Percentiles rank a stretch among this genome's conserved stretches.
Evolutionary conservation across 1,284 basidiomycete genomes (phyloP).

Genomic region (Ceratobasidium sp.): DNA sequence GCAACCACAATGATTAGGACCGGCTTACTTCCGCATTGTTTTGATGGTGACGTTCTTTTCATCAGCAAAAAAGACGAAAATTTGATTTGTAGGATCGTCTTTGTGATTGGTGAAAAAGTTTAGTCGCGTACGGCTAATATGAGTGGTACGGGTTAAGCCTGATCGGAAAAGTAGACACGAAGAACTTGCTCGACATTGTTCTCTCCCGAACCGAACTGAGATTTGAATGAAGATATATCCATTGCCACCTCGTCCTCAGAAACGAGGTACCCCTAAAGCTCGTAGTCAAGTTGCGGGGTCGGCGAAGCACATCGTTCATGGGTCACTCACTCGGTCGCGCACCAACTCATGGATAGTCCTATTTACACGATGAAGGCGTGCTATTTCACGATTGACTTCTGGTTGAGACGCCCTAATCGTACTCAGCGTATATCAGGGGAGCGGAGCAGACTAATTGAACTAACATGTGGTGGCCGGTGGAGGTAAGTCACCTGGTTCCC

Average conservation of each 20-base stretch:
- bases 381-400: constrained; percentile 43
- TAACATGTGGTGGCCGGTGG: constrained; percentile 6
- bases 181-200: constrained; percentile 68
- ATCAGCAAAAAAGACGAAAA: constrained; percentile 94
- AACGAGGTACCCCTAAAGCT: constrained; percentile 81
- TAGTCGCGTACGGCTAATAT: constrained; percentile 80
- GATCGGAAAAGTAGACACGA: background rate
- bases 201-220: constrained; percentile 66
- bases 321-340: constrained; percentile 77
- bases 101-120: constrained; percentile 86
- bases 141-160: constrained; percentile 1
- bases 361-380: constrained; percentile 95
- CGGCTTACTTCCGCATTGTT: constrained; percentile 90
- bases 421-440: background rate
- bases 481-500: background rate
- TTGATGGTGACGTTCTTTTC: constrained; percentile 94
- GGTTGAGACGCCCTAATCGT: constrained; percentile 28
- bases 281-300: background rate
- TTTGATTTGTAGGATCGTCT: constrained; percentile 75
- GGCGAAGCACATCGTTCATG: background rate
- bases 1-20: background rate
- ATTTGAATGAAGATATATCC: constrained; percentile 77
- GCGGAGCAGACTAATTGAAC: background rate
- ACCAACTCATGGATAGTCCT: constrained; percentile 97
- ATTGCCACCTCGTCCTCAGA: constrained; percentile 90